Conservation (phyloP, 1,284 basidiomycete species). For the Leccinum subrobustum region DNA sequence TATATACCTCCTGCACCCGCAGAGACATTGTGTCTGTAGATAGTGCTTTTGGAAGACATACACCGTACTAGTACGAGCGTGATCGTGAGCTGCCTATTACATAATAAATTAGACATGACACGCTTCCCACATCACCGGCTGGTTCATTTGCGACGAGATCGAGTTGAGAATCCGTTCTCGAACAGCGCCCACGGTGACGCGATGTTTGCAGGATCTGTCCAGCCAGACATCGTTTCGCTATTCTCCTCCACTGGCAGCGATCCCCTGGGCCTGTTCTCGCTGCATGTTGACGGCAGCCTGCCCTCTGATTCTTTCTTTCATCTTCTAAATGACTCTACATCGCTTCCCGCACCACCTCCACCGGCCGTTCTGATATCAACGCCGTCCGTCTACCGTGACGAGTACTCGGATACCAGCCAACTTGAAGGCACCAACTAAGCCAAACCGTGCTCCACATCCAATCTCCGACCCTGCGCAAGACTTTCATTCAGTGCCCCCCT, state of each 20-base stretch:
- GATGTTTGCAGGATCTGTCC: constrained; percentile 57
- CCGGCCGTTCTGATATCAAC: constrained; percentile 47
- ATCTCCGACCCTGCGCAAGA: constrained; percentile 66
- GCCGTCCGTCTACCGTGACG: constrained; percentile 31
- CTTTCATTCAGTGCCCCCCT: constrained; percentile 67
- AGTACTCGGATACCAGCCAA: constrained; percentile 25
- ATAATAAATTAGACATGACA: constrained; percentile 15
- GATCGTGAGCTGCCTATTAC: neutral
- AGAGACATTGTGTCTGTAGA: too few relatives aligned
- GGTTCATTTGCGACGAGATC: constrained; percentile 21
- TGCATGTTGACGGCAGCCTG: too few relatives aligned
- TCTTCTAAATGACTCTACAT: constrained; percentile 30
- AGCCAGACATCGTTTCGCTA: constrained; percentile 69
- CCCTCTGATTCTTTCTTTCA: too few relatives aligned
- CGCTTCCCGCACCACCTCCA: constrained; percentile 46
- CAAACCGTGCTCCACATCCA: constrained; percentile 84
- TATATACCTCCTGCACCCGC: too few relatives aligned
- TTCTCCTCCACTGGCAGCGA: constrained; percentile 73
- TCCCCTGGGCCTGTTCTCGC: too few relatives aligned
- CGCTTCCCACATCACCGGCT: neutral
- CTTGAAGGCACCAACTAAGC: constrained; percentile 43
- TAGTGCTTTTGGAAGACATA: too few relatives aligned
- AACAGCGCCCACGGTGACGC: neutral
- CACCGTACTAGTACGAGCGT: neutral
- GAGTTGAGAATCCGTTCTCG: constrained; percentile 18